Base-by-base conservation (phyloP, 306 rosid species). In the Datisca glomerata region DNA sequence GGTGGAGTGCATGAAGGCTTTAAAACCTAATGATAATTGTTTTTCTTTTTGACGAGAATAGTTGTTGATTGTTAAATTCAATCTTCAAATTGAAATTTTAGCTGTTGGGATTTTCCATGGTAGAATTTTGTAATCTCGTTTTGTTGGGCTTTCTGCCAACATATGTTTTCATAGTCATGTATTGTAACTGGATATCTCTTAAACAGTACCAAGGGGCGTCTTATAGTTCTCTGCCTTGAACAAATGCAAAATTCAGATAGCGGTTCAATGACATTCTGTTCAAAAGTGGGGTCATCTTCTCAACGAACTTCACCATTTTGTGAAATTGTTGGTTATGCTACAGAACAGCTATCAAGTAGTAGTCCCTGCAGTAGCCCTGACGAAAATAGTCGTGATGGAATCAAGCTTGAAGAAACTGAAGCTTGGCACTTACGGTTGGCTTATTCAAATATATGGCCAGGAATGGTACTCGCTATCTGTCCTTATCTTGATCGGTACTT, bases 401-500 rank as follows among this genome's bases (percentile, higher is more conserved):
- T 67, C 53, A 81, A 79, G 66, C 71, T 78, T 34, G 96, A 81
- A 43, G 96, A 86, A 59, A 79, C 75, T 57, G 96, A 87, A 65
- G 69, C 67, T 7, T 87, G 97, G 97, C 93, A 82, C 61, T 69
- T 82, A 51, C 94, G 97, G 17, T 58, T 66, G 48, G 78, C 79
- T 56, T 63, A 17, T 63, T 59, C 78, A 57, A 53, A 62, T 25
- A 45, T 38, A 11, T 82, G 77, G 93, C 80, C 55, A 8, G 97
- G 94, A 63, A 64, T 87, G 70, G 94, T 79, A 9, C 78, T 62
- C 43, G 84, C 92, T 12, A 69, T 87, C 47, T 87, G 93, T 59
- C 79, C 94, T 49, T 87, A 79, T 67, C 94, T 82, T 66, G 89
- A 87, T 58, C 85, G 78, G 39, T 87, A 76, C 73, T 87, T 87